Evolutionary conservation across 345 rosid species (phyloP), one percentile per base, ranked within the genome.

Genomic region (Heritiera fomes): DNA sequence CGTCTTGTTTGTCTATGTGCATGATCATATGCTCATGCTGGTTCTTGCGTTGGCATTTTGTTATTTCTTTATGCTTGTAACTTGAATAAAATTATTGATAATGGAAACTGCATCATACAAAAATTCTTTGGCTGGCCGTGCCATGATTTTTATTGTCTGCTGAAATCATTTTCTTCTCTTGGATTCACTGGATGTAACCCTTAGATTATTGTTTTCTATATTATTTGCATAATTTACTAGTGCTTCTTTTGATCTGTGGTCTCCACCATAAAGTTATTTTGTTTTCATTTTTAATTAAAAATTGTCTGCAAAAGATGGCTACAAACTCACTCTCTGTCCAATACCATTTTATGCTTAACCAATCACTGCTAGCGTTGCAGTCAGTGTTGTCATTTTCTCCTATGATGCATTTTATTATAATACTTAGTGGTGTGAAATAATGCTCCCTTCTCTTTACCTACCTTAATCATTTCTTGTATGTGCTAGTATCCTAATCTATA

Each of bases 161-260:
- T 55, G 49, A 53, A 38, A 73, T 53, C 41, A 17, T 53, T 58
- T 40, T 53, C 32, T 3, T 15, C 47, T 12, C 46, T 55, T 15
- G 46, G 49, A 73, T 73, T 73, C 18, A 73, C 30, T 34, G 50
- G 64, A 34, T 55, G 45, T 40, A 56, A 56, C 12, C 65, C 10
- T 38, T 18, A 38, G 45, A 14, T 38, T 61, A 20, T 32, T 5
- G 1, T 28, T 28, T 38, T 12, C 40, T 12, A 5, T 28, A 11
- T 61, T 61, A 61, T 30, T 61, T 63, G 76, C 50, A 12, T 38
- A 46, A 46, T 14, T 76, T 49, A 62, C 63, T 66, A 50, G 78
- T 59, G 56, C 50, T 9, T 20, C 77, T 76, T 68, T 71, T 83
- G 75, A 77, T 66, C 28, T 34, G 84, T 83, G 82, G 85, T 78